phyloP scores from a whole-genome alignment of 306 rosid species.

The Malus sylvestris region DNA sequence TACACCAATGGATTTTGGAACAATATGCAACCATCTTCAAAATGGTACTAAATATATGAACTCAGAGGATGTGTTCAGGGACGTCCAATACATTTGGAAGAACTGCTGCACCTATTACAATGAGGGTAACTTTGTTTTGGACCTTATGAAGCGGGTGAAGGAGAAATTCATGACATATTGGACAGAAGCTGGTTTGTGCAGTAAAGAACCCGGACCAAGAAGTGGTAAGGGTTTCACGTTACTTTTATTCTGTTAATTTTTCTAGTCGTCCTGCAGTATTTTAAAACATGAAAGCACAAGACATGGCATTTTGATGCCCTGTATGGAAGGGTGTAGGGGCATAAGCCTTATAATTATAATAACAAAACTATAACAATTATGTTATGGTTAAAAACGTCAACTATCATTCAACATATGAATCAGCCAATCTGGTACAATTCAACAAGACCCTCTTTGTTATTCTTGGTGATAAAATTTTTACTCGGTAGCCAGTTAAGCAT shows the following conservation, averaged over 20 bases:
- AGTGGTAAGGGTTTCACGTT: slow-evolving; percentile 31
- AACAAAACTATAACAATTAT: too few relatives aligned
- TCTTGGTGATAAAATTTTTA: not conserved
- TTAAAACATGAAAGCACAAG: too few relatives aligned
- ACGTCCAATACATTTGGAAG: slow-evolving; percentile 58
- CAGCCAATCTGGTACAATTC: not conserved
- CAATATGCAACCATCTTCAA: slow-evolving; percentile 55
- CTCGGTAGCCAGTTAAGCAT: not conserved
- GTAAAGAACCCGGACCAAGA: slow-evolving; percentile 31
- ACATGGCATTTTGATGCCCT: slow-evolving; percentile 35
- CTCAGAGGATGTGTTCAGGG: slow-evolving; percentile 56
- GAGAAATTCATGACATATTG: slow-evolving; percentile 65
- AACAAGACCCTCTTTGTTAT: not conserved
- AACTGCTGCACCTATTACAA: slow-evolving; percentile 59
- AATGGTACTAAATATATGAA: slow-evolving; percentile 46
- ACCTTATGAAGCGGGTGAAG: slow-evolving; percentile 67
- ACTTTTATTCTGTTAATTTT: not conserved
- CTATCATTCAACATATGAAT: too few relatives aligned
- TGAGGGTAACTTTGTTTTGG: slow-evolving; percentile 62
- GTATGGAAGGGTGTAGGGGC: slow-evolving; percentile 9
- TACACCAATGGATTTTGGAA: slow-evolving; percentile 73
- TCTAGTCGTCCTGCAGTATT: slow-evolving; percentile 38
- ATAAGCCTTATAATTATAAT: too few relatives aligned
- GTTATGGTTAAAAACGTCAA: too few relatives aligned
- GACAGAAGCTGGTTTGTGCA: slow-evolving; percentile 51